Evolutionary conservation across 257 asterid genomes (phyloP), one percentile per base, ranked within the genome.

Genomic region (Solanum chilense): DNA sequence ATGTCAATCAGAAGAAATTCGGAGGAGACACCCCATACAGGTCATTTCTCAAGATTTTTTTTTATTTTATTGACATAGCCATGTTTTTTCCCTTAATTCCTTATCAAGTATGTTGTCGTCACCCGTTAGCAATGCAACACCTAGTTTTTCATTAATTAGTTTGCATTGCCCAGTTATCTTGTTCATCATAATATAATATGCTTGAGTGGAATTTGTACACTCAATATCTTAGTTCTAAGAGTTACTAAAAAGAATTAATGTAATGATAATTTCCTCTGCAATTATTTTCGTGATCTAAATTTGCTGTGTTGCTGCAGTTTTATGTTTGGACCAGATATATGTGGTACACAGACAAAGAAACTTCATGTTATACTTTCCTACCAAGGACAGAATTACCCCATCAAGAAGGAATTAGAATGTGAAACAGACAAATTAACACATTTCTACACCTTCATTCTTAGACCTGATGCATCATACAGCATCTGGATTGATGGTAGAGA

Each of bases 21-120:
- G 98, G 99, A 5, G 99, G 99, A 20, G 99, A 95, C 89, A 97
- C 99, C 74, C 99, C 99, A 75, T 97, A 97, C 95, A 97, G 99
- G 99, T 94, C 87, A 14, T 56, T 86, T 78, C 84, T 35, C 39
- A 35, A 35, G 39, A 5, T 35, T 35, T 5, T 5, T 35, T 33
- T 35, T 35, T 76, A 41, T 33, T 3, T 76, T 7, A 41, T 41
- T 13, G 56, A 29, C 12, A 23, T 75, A 39, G 23, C 29, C 81
- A 73, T 73, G 6, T 41, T 18, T 58, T 58, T 58, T 21, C 5
- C 66, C 66, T 58, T 33, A 33, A 33, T 33, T 58, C 66, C 66
- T 25, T 58, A 58, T 58, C 27, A 58, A 58, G 66, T 25, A 58
- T 58, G 66, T 58, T 58, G 66, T 27, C 29, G 29, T 25, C 9